A percentile compares a stretch with the other conserved stretches of the same genome.
phyloP scores from a whole-genome alignment of 2,329 filamentous ascomycete genomes.

The Stemphylium lycopersici region DNA sequence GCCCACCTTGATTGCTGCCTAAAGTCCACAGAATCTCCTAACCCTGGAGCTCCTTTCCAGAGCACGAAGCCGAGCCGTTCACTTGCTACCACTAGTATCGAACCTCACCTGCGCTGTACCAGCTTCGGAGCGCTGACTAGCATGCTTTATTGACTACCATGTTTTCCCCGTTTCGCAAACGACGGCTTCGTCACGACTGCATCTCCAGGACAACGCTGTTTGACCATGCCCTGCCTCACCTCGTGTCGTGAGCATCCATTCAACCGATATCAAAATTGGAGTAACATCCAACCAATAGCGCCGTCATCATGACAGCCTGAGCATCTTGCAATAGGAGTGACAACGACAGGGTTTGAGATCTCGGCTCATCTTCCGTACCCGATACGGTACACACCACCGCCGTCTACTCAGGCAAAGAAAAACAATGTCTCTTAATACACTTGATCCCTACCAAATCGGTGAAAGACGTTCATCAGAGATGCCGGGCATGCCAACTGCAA shows the following conservation, averaged over 20 bases:
- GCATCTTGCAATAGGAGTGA: constrained; percentile 7
- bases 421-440: constrained; percentile 3
- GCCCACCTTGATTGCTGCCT: constrained; percentile 28
- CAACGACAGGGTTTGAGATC: constrained; percentile 4
- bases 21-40: constrained; percentile 13
- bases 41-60: constrained; percentile 8
- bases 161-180: neutral
- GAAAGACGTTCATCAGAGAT: constrained; percentile 6
- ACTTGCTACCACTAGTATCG: constrained; percentile 1
- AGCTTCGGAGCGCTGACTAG: constrained; percentile 11
- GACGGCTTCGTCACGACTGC: neutral
- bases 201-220: constrained; percentile 6
- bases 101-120: neutral
- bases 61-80: constrained; percentile 4
- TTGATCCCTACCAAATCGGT: neutral
- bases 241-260: constrained; percentile 12
- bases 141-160: constrained; percentile 10
- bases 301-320: neutral
- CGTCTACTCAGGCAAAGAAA: constrained; percentile 7
- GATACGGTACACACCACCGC: constrained; percentile 14
- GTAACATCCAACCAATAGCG: constrained; percentile 10
- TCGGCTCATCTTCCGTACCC: constrained; percentile 23
- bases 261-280: constrained; percentile 17
- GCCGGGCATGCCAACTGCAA: constrained; percentile 4
- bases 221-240: neutral